Percentiles rank a stretch among this genome's conserved stretches.
phyloP scores from a whole-genome alignment of 768 basidiomycete species.

The Lactarius sanguifluus region DNA sequence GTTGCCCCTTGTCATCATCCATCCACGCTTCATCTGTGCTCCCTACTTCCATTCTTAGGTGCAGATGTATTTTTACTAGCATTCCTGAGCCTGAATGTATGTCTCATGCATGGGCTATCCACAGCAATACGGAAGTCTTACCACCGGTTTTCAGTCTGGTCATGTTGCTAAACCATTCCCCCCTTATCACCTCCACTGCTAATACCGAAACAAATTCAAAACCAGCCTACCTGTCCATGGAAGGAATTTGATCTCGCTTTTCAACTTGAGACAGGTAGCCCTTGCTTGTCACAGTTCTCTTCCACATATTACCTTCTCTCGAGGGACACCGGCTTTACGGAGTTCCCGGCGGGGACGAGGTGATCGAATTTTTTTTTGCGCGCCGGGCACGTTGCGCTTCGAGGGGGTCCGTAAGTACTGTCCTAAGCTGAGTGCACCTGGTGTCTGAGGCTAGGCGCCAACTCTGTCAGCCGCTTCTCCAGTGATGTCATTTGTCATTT shows the following conservation, averaged over 20 bases:
- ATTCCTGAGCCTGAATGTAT: background rate
- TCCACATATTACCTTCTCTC: background rate
- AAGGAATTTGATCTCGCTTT: background rate
- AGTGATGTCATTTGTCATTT: constrained; percentile 16
- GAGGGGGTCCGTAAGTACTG: background rate
- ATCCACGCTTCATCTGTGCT: no score
- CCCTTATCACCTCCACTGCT: background rate
- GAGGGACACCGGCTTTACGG: background rate
- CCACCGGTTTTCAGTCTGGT: background rate
- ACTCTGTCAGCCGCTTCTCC: background rate
- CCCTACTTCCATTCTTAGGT: background rate
- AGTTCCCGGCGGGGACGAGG: background rate
- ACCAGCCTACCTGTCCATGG: background rate
- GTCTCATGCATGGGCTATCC: no score
- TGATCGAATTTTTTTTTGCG: background rate
- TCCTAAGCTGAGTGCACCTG: background rate
- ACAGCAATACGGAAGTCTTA: background rate
- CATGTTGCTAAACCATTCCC: background rate
- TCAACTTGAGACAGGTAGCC: background rate
- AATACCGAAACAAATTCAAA: background rate
- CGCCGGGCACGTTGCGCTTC: background rate
- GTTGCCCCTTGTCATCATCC: background rate
- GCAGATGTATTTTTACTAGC: background rate
- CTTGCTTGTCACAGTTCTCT: background rate
- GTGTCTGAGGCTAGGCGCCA: background rate